A percentile compares a stretch with the other conserved stretches of the same genome.
Evolutionary conservation across 2,329 filamentous ascomycete genomes (phyloP).

Genomic region (Trichocomaceae sp.): DNA sequence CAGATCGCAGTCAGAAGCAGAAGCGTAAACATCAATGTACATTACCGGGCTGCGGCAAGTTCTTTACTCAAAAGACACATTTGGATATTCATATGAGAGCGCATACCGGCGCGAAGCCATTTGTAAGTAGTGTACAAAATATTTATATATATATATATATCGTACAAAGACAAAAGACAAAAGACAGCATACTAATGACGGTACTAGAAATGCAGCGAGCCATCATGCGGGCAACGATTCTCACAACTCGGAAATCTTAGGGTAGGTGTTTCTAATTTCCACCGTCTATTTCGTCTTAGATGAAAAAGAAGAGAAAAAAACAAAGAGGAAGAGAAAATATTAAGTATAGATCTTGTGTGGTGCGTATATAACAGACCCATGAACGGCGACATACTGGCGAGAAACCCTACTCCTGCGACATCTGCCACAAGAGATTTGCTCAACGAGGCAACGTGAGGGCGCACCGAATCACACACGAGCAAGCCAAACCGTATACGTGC

Average conservation of each 20-base stretch:
- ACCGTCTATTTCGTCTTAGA: background rate
- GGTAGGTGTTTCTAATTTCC: constrained; percentile 43
- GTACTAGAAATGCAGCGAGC: constrained; percentile 58
- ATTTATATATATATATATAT: too few species aligned
- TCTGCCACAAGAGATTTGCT: constrained; percentile 75
- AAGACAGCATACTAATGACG: constrained; percentile 6
- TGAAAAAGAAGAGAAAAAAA: background rate
- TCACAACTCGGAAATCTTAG: constrained; percentile 88
- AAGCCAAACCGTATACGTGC: constrained; percentile 73
- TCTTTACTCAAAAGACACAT: constrained; percentile 87
- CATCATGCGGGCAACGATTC: constrained; percentile 70
- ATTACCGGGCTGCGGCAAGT: constrained; percentile 67
- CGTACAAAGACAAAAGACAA: too few species aligned
- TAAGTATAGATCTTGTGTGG: constrained; percentile 6
- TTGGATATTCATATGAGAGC: constrained; percentile 81
- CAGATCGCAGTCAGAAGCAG: constrained; percentile 30
- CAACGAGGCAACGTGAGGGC: constrained; percentile 80
- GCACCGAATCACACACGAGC: constrained; percentile 73
- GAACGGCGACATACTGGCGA: constrained; percentile 82
- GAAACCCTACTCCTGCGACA: constrained; percentile 71
- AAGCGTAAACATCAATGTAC: constrained; percentile 66
- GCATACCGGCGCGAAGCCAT: constrained; percentile 86
- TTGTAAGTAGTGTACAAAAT: constrained; percentile 53
- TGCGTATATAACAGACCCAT: constrained; percentile 57
- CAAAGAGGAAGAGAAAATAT: background rate